Evolutionary conservation across 2,329 filamentous ascomycete genomes (phyloP).

Genomic region (Pyrenochaeta sp.): DNA sequence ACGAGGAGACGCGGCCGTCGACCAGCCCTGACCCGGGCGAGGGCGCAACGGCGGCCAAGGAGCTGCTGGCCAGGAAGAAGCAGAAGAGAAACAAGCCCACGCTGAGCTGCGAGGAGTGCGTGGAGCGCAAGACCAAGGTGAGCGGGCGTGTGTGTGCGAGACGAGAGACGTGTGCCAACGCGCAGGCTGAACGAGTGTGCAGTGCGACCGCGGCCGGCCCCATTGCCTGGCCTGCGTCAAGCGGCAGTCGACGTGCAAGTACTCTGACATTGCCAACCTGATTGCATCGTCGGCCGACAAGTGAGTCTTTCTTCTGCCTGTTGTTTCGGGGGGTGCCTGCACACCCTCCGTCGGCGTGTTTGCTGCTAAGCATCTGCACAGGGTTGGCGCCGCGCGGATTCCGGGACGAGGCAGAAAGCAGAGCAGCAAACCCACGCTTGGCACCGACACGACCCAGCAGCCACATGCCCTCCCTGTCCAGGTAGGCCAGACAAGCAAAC

Average conservation of each 20-base stretch:
- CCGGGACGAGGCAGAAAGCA: conserved; percentile 39
- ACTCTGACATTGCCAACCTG: conserved; percentile 78
- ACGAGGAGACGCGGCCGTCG: conserved; percentile 23
- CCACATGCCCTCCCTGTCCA: conserved; percentile 33
- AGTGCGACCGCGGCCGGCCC: conserved; percentile 80
- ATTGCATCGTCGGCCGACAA: conserved; percentile 68
- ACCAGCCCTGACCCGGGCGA: conserved; percentile 27
- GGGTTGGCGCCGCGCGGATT: conserved; percentile 35
- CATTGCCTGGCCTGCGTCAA: conserved; percentile 69
- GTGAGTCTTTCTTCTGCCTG: too few relatives aligned
- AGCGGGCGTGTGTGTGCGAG: conserved; percentile 32
- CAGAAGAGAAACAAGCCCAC: conserved; percentile 88
- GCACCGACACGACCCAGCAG: conserved; percentile 32
- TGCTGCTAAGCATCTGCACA: conserved; percentile 34
- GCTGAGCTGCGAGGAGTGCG: conserved; percentile 79
- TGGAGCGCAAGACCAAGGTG: conserved; percentile 83
- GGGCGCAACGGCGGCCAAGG: conserved; percentile 19
- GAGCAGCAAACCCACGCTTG: conserved; percentile 38
- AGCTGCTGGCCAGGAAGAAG: conserved; percentile 67
- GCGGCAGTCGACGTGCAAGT: conserved; percentile 77
- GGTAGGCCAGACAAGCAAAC: conserved; percentile 42
- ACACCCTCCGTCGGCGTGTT: too few relatives aligned
- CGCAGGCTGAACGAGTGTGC: conserved; percentile 18
- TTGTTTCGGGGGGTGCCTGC: too few relatives aligned
- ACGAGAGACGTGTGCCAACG: too few relatives aligned